Percentiles rank a stretch among this genome's conserved stretches.
Conservation (phyloP, 2,329 filamentous ascomycete species). For the Cladobotryum mycophilum region DNA sequence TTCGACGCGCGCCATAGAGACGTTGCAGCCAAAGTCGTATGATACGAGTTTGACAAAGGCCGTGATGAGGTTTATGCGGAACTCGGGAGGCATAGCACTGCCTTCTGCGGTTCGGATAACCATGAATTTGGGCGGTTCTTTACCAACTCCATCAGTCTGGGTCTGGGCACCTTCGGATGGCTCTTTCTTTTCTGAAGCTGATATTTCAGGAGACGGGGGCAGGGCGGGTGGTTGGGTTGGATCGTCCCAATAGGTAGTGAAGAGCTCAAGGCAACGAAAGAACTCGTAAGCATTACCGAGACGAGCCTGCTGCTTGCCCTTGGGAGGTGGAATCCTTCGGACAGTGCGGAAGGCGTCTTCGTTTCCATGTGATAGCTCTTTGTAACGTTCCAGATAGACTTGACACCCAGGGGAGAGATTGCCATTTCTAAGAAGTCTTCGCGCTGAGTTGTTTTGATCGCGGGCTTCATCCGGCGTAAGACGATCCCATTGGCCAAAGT, state of each 20-base stretch:
- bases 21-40: constrained; percentile 61
- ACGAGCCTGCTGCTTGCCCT: constrained; percentile 47
- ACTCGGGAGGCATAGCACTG: constrained; percentile 51
- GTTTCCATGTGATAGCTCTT: constrained; percentile 51
- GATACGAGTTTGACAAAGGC: constrained; percentile 59
- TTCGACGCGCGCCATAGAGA: constrained; percentile 49
- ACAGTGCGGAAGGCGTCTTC: constrained; percentile 56
- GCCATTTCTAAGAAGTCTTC: constrained; percentile 45
- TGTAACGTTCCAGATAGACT: constrained; percentile 52
- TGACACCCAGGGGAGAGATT: constrained; percentile 50
- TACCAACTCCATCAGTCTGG: neutral
- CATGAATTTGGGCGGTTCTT: neutral
- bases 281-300: constrained; percentile 62
- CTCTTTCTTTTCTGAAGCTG: constrained; percentile 17
- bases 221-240: constrained; percentile 36
- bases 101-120: constrained; percentile 42
- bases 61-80: constrained; percentile 49
- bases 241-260: constrained; percentile 58
- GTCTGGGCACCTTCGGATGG: constrained; percentile 4
- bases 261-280: constrained; percentile 54
- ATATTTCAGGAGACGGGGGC: constrained; percentile 27
- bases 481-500: constrained; percentile 46
- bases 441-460: constrained; percentile 42
- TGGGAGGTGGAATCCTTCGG: constrained; percentile 48
- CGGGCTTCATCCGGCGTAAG: constrained; percentile 44